Percentiles rank a stretch among this genome's conserved stretches.
Conservation (phyloP, 495 filamentous ascomycete genomes). For the Rhypophila decipiens region DNA sequence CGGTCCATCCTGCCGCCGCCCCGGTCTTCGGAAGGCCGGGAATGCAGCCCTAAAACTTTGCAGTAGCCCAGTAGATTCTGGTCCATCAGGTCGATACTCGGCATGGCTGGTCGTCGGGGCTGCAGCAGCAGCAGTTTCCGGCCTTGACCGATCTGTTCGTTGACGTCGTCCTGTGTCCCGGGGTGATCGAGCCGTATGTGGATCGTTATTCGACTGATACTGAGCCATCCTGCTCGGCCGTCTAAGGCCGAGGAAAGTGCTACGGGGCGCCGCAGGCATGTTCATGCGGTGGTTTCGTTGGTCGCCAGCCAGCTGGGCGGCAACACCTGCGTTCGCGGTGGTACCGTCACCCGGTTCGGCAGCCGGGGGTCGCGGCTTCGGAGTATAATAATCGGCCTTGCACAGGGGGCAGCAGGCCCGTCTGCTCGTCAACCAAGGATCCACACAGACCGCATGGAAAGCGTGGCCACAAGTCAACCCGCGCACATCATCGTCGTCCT, state of each 20-base stretch:
- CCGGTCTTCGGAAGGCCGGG: slow-evolving; percentile 7
- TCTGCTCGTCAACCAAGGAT: slow-evolving; percentile 91
- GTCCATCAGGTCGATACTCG: neutral
- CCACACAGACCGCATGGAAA: slow-evolving; percentile 90
- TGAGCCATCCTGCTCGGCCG: slow-evolving; percentile 9
- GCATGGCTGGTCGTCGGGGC: neutral
- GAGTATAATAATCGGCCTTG: slow-evolving; percentile 93
- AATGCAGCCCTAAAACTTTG: slow-evolving; percentile 12
- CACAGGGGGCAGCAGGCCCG: slow-evolving; percentile 95
- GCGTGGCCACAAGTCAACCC: slow-evolving; percentile 92
- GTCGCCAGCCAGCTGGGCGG: slow-evolving; percentile 18
- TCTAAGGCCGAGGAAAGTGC: slow-evolving; percentile 21
- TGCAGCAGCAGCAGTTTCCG: neutral
- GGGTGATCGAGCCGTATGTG: neutral
- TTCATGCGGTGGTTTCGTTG: slow-evolving; percentile 34
- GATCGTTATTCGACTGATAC: neutral
- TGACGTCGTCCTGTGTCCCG: neutral
- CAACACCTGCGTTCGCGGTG: slow-evolving; percentile 8
- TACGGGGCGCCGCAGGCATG: slow-evolving; percentile 24
- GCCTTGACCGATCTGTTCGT: slow-evolving; percentile 4
- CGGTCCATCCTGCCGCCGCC: neutral
- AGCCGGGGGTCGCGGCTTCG: slow-evolving; percentile 60
- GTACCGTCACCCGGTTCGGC: slow-evolving; percentile 26
- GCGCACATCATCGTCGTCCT: slow-evolving; percentile 92
- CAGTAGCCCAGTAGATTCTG: no score